A percentile compares a stretch with the other conserved stretches of the same genome.
Evolutionary conservation across 495 filamentous ascomycete species (phyloP).

Genomic region (Lophium mytilinum): DNA sequence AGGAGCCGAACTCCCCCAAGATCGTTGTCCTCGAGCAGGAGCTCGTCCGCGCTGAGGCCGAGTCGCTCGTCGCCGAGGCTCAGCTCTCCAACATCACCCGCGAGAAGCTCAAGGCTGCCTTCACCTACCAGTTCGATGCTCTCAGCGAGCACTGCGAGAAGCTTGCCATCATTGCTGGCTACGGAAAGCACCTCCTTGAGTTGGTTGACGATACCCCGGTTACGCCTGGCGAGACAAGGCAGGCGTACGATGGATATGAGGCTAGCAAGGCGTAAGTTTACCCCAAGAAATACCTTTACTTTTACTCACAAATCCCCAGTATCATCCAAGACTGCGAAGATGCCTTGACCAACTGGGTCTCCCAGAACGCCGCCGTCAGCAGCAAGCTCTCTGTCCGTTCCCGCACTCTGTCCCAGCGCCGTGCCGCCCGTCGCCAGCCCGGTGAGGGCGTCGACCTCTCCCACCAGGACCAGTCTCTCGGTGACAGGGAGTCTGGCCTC

Average conservation of each 20-base stretch:
- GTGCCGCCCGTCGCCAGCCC: constrained; percentile 54
- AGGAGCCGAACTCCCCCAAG: constrained; percentile 94
- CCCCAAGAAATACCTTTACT: neutral
- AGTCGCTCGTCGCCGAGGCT: constrained; percentile 94
- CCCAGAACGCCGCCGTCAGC: constrained; percentile 76
- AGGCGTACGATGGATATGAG: constrained; percentile 96
- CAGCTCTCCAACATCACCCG: constrained; percentile 98
- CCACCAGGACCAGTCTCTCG: constrained; percentile 72
- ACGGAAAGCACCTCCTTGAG: constrained; percentile 92
- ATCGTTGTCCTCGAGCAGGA: constrained; percentile 98
- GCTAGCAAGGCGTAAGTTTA: constrained; percentile 71
- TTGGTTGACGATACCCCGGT: constrained; percentile 94
- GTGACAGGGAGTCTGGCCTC: constrained; percentile 66
- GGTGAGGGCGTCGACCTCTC: constrained; percentile 69
- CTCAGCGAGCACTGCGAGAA: constrained; percentile 98
- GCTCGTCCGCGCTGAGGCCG: constrained; percentile 94
- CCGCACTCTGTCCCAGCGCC: constrained; percentile 76
- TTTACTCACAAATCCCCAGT: constrained; percentile 30
- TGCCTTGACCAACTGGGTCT: constrained; percentile 91
- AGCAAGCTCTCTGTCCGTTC: constrained; percentile 78
- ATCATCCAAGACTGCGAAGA: constrained; percentile 99
- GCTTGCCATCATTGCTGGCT: constrained; percentile 93
- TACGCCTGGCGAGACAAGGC: constrained; percentile 91
- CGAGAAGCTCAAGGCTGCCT: constrained; percentile 97
- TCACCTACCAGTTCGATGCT: constrained; percentile 97